Base-by-base conservation (phyloP, 2,329 filamentous ascomycete species). In the Diplocarpon rosae region DNA sequence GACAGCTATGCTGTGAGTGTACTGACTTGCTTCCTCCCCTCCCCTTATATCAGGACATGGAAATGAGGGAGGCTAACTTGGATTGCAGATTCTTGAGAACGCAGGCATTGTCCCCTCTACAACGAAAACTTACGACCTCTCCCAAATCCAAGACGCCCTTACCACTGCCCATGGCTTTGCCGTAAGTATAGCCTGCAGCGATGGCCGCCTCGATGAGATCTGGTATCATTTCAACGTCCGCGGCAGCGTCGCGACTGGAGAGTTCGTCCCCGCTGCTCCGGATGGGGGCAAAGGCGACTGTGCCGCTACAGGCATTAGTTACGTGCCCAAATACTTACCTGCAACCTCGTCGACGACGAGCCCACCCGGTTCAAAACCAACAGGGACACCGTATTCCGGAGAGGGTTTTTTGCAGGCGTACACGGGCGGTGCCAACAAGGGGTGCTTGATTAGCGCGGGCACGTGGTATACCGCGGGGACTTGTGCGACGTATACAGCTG, bases 381-480 rank as follows among this genome's bases (percentile, higher is more conserved):
- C 60, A 3, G 65, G 57, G 1, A 52, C 56, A 30, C 31, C 56
- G 32, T 64, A 65, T 42, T 59, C 65, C 13, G 79, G 79, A 1
- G 70, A 65, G 29, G 81, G 81, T 0, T 73, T 71, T 53, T 60
- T 85, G 33, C 71, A 78, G 42, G 77, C 81, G 2, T 57, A 69
- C 27, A 66, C 68, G 5, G 60, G 64, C 11, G 70, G 72, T 3
- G 58, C 57, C 13, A 59, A 66, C 39, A 69, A 67, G 7, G 81
- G 82, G 13, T 85, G 80, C 53, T 69, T 85, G 47, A 85, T 85
- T 57, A 72, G 72, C 45, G 68, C 64, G 7, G 82, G 82, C 0
- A 75, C 72, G 0, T 86, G 81, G 82, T 85, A 81, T 57, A 70
- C 71, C 0, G 71, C 68, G 1, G 80, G 80, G 2, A 81, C 79